A percentile compares a stretch with the other conserved stretches of the same genome.
Conservation (phyloP, 441 rosid genomes). For the Dalechampia spathulata region DNA sequence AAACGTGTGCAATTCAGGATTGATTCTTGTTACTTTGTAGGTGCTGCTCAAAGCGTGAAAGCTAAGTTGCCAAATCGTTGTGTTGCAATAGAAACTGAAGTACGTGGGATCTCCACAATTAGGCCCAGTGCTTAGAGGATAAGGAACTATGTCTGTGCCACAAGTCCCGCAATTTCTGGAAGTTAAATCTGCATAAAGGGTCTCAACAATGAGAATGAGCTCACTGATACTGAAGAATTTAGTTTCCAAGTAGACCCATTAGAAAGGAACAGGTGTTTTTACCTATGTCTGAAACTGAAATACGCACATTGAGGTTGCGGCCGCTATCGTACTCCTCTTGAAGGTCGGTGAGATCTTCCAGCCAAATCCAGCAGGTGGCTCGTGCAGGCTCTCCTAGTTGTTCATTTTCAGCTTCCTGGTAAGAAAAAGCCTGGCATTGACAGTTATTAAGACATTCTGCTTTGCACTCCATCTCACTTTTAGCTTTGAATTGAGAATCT, state of each 20-base stretch:
- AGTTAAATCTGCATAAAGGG: no score
- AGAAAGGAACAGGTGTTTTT: no score
- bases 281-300: slow-evolving; percentile 14
- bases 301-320: slow-evolving; percentile 30
- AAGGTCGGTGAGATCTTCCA: slow-evolving; percentile 32
- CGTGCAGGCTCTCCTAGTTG: neutral
- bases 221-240: no score
- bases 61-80: slow-evolving; percentile 30
- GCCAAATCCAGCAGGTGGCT: slow-evolving; percentile 54
- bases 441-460: slow-evolving; percentile 35
- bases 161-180: slow-evolving; percentile 41
- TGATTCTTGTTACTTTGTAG: slow-evolving; percentile 36
- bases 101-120: slow-evolving; percentile 55
- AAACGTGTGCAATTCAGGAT: slow-evolving; percentile 27
- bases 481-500: slow-evolving; percentile 19
- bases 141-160: slow-evolving; percentile 42
- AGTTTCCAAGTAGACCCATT: no score
- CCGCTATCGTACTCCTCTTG: slow-evolving; percentile 36
- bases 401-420: neutral
- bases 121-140: slow-evolving; percentile 54
- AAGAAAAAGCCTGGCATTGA: slow-evolving; percentile 46
- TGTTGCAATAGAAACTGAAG: slow-evolving; percentile 35
- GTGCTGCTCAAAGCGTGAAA: slow-evolving; percentile 24
- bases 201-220: no score
- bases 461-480: slow-evolving; percentile 33